Percentiles rank a stretch among this genome's conserved stretches.
Evolutionary conservation across 441 rosid genomes (phyloP).

Genomic region (Francoa sonchifolia): DNA sequence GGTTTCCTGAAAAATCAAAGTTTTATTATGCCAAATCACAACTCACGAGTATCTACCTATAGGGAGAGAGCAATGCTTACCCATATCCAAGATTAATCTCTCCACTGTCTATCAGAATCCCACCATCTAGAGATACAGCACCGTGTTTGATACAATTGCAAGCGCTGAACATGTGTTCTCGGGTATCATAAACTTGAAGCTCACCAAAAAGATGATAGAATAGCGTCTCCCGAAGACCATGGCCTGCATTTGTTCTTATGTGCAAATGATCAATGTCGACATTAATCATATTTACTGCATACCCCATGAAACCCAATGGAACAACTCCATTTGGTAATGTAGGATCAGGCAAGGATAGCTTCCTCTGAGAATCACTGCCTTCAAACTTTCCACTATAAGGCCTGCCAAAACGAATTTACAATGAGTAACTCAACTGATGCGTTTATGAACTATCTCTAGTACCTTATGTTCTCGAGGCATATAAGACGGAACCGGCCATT

Average conservation of each 20-base stretch:
- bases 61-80: conserved; percentile 16
- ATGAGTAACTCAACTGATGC: too few relatives aligned
- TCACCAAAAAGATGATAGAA: conserved; percentile 32
- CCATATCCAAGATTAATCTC: conserved; percentile 27
- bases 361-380: conserved; percentile 27
- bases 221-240: conserved; percentile 52
- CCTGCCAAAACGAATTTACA: too few relatives aligned
- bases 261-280: conserved; percentile 13
- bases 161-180: conserved; percentile 30
- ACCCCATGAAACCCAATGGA: conserved; percentile 45
- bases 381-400: conserved; percentile 22
- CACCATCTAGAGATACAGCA: conserved; percentile 57
- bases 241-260: conserved; percentile 20
- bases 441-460: not conserved
- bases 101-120: conserved; percentile 33
- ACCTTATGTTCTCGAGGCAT: conserved; percentile 52
- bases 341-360: conserved; percentile 35
- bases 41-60: not conserved
- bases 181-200: conserved; percentile 51
- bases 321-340: conserved; percentile 21
- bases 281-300: conserved; percentile 54
- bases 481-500: conserved; percentile 33
- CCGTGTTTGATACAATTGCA: conserved; percentile 21
- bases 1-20: conserved; percentile 21
- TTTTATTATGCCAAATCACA: not conserved